These are phyloP conservation scores for Claviceps monticola DNA, from an alignment of 2,329 filamentous ascomycete genomes.

Conservation along the genomic window DNA sequence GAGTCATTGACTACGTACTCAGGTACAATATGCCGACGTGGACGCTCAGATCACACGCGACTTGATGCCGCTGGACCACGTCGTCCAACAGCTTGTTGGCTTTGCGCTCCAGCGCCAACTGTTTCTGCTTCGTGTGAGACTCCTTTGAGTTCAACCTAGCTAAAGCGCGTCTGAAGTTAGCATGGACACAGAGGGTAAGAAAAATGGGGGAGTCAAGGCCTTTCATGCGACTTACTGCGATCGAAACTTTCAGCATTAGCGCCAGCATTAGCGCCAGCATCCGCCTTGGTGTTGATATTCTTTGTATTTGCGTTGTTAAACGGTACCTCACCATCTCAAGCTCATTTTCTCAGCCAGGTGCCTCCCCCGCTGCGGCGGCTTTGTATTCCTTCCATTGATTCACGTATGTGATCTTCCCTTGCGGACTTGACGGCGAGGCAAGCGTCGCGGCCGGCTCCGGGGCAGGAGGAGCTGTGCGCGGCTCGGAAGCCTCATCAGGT, in stretches of 20 bases:
- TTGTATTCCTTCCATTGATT: slow-evolving; percentile 24
- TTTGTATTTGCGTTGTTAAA: too few species aligned
- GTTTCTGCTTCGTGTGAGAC: slow-evolving; percentile 86
- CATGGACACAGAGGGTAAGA: neutral
- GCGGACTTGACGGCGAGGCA: slow-evolving; percentile 17
- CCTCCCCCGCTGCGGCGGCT: neutral
- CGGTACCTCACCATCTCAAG: neutral
- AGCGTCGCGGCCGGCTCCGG: slow-evolving; percentile 23
- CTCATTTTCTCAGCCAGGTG: neutral
- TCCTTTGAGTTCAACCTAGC: slow-evolving; percentile 51
- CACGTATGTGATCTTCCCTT: slow-evolving; percentile 17
- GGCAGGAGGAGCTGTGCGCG: neutral
- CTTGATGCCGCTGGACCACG: too few species aligned
- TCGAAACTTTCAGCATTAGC: slow-evolving; percentile 21
- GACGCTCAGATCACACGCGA: too few species aligned
- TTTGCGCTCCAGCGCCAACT: slow-evolving; percentile 75
- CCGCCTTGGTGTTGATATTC: too few species aligned
- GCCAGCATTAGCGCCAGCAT: too few species aligned
- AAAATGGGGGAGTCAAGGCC: neutral
- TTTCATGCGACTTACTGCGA: slow-evolving; percentile 21
- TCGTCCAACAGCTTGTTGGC: slow-evolving; percentile 88
- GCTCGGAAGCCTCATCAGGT: too few species aligned
- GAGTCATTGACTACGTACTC: too few species aligned
- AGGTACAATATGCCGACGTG: too few species aligned
- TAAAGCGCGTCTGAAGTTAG: neutral